Base-by-base conservation (phyloP, 352 stramenopile species). In the Phytophthora palmivora region DNA sequence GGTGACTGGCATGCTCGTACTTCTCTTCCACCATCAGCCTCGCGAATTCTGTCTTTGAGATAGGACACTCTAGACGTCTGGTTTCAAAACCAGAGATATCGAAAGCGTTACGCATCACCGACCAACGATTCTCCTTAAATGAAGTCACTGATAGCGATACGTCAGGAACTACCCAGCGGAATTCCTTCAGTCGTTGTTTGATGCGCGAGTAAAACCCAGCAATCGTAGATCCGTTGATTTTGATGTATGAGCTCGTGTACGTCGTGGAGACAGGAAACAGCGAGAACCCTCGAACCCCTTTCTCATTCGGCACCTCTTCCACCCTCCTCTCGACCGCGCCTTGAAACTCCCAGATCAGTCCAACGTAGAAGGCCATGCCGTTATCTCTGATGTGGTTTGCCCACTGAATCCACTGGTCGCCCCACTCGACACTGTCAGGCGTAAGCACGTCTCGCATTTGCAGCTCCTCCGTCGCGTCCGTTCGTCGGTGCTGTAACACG, bases 271-370 rank as follows among this genome's bases (percentile, higher is more conserved):
- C 33, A 19, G 50, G 58, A 45, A 67, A 68, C 2, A 62, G 39
- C 10, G 53, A 55, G 48, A 63, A 56, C 21, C 15, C 52, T 0
- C 59, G 51, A 30, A 47, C 41, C 6, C 41, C 41, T 10, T 47
- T 47, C 19, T 47, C 18, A 10, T 47, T 47, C 18, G 21, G 21
- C 1, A 47, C 19, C 21, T 47, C 24, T 8, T 38, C 52, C 48
- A 69, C 58, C 3, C 38, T 42, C 14, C 6, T 24, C 34, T 63
- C 60, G 2, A 63, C 36, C 7, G 12, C 38, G 6, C 36, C 4
- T 19, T 69, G 60, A 39, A 69, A 69, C 41, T 52, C 42, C 58
- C 49, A 67, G 14, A 61, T 21, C 18, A 61, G 18, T n/a, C 43
- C 22, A 26, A 57, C n/a, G 47, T 69, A 69, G 37, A 69, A 63